A percentile compares a stretch with the other conserved stretches of the same genome.
These are phyloP conservation scores for Protoeuglena noctilucae DNA, from an alignment of 139 green algal genomes.

Conservation along the genomic window DNA sequence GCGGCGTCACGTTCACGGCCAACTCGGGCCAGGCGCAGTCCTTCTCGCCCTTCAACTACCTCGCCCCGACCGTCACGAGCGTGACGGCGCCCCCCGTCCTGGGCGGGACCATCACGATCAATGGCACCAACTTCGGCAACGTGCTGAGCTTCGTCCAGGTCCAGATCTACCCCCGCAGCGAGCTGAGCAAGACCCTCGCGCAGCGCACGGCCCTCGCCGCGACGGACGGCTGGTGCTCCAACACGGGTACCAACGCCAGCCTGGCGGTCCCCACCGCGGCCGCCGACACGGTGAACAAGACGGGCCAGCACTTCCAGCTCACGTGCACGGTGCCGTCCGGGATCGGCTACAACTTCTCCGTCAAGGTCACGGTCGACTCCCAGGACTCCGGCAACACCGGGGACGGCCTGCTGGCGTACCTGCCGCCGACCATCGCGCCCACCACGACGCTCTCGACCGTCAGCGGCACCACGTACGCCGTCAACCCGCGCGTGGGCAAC, in stretches of 20 bases:
- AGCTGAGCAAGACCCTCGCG: background rate
- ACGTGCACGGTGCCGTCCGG: constrained; percentile 6
- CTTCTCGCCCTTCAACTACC: background rate
- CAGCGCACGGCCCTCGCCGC: background rate
- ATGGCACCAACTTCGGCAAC: constrained; percentile 2
- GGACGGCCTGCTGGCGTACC: constrained; percentile 3
- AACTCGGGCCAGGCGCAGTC: background rate
- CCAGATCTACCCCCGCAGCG: background rate
- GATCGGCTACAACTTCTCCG: constrained; percentile 5
- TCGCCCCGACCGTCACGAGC: background rate
- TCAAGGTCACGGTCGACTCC: constrained; percentile 7
- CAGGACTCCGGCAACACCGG: constrained; percentile 9
- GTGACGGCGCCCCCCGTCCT: background rate
- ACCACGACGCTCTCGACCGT: constrained; percentile 2
- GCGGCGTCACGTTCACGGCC: background rate
- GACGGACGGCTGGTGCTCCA: background rate
- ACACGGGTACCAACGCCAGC: background rate
- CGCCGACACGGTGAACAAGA: constrained; percentile 5
- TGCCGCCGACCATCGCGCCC: background rate
- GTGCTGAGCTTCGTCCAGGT: background rate
- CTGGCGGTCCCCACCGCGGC: constrained; percentile 1
- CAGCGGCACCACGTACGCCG: background rate
- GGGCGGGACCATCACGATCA: background rate
- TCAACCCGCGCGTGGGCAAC: background rate
- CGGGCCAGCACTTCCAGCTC: constrained; percentile 7